phyloP scores from a whole-genome alignment of 768 basidiomycete species.

The Macrolepiota fuliginosa region DNA sequence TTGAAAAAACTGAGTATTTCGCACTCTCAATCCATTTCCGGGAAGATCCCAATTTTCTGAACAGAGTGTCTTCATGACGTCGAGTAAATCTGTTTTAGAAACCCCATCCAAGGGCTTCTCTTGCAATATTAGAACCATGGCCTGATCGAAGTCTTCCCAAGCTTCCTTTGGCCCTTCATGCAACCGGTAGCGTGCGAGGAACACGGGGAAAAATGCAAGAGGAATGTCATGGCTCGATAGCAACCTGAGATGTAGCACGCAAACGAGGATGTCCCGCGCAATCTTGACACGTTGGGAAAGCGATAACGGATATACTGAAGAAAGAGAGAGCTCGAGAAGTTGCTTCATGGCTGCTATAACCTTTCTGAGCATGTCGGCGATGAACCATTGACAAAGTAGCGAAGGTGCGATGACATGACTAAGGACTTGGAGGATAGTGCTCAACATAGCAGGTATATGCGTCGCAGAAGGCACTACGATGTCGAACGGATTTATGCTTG shows the following conservation, averaged over 20 bases:
- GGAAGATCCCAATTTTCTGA: conserved; percentile 4
- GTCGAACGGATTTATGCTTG: conserved; percentile 29
- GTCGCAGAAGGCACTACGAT: conserved; percentile 35
- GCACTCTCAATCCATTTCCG: conserved; percentile 2
- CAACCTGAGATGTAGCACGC: not conserved
- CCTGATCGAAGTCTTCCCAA: conserved; percentile 8
- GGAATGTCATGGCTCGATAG: not conserved
- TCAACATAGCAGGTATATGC: conserved; percentile 45
- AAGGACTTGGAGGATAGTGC: conserved; percentile 43
- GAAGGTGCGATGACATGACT: conserved; percentile 39
- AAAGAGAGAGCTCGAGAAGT: conserved; percentile 39
- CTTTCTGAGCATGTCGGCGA: conserved; percentile 44
- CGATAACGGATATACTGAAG: not conserved
- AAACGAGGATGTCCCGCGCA: not conserved
- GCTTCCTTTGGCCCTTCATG: conserved; percentile 10
- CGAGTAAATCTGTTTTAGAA: conserved; percentile 1
- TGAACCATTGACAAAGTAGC: conserved; percentile 45
- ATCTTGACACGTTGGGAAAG: not conserved
- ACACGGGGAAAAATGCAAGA: not conserved
- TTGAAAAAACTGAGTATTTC: not conserved
- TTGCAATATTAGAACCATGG: not conserved
- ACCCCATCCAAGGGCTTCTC: conserved; percentile 1
- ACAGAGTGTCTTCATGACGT: conserved; percentile 5
- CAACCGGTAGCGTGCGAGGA: conserved; percentile 9
- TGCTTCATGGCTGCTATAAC: conserved; percentile 26